These are phyloP conservation scores for Luffa aegyptiaca DNA, from an alignment of 306 rosid species.

Conservation along the genomic window DNA sequence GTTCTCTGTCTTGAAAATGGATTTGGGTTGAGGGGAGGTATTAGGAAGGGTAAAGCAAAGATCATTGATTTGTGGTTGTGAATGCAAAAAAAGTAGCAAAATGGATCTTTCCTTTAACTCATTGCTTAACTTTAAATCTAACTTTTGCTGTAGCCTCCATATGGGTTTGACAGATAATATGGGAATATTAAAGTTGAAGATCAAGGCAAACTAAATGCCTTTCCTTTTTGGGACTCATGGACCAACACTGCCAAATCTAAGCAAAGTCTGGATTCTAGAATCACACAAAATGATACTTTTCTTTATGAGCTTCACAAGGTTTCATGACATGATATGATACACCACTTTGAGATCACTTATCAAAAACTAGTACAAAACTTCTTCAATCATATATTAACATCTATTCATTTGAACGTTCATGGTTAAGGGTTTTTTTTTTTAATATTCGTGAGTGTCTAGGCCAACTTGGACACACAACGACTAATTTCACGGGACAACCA, in stretches of 20 bases:
- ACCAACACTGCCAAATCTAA: not conserved
- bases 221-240: not conserved
- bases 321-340: not conserved
- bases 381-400: too few relatives aligned
- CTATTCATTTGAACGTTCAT: too few relatives aligned
- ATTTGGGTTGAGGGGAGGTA: conserved; percentile 12
- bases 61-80: conserved; percentile 26
- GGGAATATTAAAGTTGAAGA: not conserved
- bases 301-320: not conserved
- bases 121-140: conserved; percentile 4
- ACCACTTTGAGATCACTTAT: not conserved
- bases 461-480: too few relatives aligned
- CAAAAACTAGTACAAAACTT: too few relatives aligned
- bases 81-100: conserved; percentile 9
- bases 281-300: not conserved
- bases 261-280: not conserved
- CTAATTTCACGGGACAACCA: too few relatives aligned
- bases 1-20: conserved; percentile 24
- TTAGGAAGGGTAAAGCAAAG: conserved; percentile 43
- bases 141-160: not conserved
- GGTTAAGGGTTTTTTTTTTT: too few relatives aligned
- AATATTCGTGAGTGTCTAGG: too few relatives aligned
- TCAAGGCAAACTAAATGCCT: not conserved
- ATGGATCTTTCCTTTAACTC: not conserved
- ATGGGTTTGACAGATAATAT: not conserved